phyloP scores from a whole-genome alignment of 208 protist species.

The Acanthamoeba sp. region DNA sequence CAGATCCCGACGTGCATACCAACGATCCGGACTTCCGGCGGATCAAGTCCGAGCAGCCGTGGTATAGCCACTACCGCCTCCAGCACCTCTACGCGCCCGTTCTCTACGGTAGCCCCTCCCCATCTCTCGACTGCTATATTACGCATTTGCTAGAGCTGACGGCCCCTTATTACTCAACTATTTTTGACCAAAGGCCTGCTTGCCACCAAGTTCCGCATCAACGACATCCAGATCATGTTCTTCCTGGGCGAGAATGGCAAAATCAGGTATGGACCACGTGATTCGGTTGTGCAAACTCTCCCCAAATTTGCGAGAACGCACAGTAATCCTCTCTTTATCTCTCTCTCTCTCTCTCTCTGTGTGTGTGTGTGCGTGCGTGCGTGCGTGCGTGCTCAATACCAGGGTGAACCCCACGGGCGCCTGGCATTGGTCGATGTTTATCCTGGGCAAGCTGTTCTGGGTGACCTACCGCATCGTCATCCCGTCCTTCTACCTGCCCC shows the following conservation, averaged over 20 bases:
- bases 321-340: no score
- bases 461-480: slow-evolving; percentile 84
- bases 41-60: slow-evolving; percentile 81
- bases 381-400: no score
- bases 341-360: background rate
- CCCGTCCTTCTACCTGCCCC: slow-evolving; percentile 65
- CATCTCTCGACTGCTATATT: no score
- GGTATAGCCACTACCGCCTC: slow-evolving; percentile 76
- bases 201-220: slow-evolving; percentile 80
- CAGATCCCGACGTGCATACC: slow-evolving; percentile 84
- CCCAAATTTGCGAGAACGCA: no score
- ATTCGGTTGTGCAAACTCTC: no score
- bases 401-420: slow-evolving; percentile 71
- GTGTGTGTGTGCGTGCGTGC: no score
- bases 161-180: background rate
- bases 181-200: slow-evolving; percentile 72
- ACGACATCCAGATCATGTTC: slow-evolving; percentile 83
- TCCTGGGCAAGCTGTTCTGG: slow-evolving; percentile 81
- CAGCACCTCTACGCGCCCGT: slow-evolving; percentile 88
- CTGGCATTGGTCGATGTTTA: slow-evolving; percentile 69
- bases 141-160: no score
- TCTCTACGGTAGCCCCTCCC: slow-evolving; percentile 78
- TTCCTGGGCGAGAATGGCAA: slow-evolving; percentile 51
- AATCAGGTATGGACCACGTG: slow-evolving; percentile 44
- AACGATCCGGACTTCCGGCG: slow-evolving; percentile 82